Evolutionary conservation across 306 rosid genomes (phyloP).

Genomic region (Lagenaria siceraria): DNA sequence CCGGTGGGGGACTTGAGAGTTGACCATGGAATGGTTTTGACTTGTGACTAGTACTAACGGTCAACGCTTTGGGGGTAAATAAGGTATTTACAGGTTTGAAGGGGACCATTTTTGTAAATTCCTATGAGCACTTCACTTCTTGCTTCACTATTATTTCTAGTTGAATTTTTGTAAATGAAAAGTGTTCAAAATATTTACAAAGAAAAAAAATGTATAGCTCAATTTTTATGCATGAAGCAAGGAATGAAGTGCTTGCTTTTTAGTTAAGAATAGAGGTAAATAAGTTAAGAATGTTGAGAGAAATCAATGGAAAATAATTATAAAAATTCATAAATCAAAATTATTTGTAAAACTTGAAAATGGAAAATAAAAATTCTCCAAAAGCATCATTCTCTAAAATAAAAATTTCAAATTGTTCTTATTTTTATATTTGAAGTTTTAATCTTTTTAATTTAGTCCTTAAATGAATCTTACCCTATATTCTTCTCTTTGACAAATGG

Average conservation of each 20-base stretch:
- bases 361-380: background rate
- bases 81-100: background rate
- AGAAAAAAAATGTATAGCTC: background rate
- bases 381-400: too few relatives aligned
- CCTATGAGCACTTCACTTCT: background rate
- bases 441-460: too few relatives aligned
- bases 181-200: background rate
- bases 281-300: background rate
- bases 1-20: background rate
- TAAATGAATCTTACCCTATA: too few relatives aligned
- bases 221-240: background rate
- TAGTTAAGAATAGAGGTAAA: background rate
- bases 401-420: too few relatives aligned
- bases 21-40: background rate
- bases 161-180: background rate
- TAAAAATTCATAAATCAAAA: background rate
- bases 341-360: background rate
- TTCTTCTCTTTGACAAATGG: too few relatives aligned
- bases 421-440: too few relatives aligned
- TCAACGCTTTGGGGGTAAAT: background rate
- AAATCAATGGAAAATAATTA: background rate
- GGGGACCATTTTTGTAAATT: background rate
- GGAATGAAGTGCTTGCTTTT: background rate
- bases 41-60: background rate
- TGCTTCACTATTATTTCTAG: background rate